These are phyloP conservation scores for Ricinus communis DNA, from an alignment of 345 rosid genomes.

Conservation along the genomic window DNA sequence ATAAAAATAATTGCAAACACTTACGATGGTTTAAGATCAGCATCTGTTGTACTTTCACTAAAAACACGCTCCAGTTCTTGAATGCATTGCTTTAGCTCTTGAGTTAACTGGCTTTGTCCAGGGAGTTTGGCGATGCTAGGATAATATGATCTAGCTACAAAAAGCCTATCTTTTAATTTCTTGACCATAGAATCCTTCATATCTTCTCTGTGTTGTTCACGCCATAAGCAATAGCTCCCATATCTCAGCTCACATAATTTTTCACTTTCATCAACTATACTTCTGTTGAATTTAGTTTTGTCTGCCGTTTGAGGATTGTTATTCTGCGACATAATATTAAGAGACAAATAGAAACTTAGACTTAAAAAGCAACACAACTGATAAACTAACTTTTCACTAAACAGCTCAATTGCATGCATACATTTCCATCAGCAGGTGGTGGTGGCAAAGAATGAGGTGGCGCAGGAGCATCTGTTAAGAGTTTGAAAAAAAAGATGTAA, in stretches of 20 bases:
- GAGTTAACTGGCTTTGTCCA: conserved; percentile 63
- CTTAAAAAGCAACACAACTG: conserved; percentile 9
- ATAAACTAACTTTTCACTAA: conserved; percentile 11
- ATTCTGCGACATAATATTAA: conserved; percentile 41
- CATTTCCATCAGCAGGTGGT: conserved; percentile 35
- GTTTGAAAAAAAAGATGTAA: conserved; percentile 11
- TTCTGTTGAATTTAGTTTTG: conserved; percentile 23
- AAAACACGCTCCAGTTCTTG: conserved; percentile 90
- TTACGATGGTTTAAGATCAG: conserved; percentile 82
- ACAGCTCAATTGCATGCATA: conserved; percentile 30
- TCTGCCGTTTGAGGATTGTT: conserved; percentile 20
- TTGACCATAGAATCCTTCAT: conserved; percentile 82
- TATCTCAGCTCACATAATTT: conserved; percentile 68
- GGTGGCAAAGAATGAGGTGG: conserved; percentile 22
- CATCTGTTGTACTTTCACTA: conserved; percentile 83
- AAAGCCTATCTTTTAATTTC: conserved; percentile 85
- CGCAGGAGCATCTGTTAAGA: conserved; percentile 35
- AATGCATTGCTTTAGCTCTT: conserved; percentile 80
- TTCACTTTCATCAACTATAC: conserved; percentile 40
- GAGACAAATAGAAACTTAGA: conserved; percentile 6
- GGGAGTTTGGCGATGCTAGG: conserved; percentile 94
- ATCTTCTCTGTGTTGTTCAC: conserved; percentile 70
- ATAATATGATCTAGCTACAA: conserved; percentile 91
- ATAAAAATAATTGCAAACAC: conserved; percentile 30
- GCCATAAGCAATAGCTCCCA: conserved; percentile 98